A percentile compares a stretch with the other conserved stretches of the same genome.
Conservation (phyloP, 805 yeast genomes). For the Candida mattraensis region DNA sequence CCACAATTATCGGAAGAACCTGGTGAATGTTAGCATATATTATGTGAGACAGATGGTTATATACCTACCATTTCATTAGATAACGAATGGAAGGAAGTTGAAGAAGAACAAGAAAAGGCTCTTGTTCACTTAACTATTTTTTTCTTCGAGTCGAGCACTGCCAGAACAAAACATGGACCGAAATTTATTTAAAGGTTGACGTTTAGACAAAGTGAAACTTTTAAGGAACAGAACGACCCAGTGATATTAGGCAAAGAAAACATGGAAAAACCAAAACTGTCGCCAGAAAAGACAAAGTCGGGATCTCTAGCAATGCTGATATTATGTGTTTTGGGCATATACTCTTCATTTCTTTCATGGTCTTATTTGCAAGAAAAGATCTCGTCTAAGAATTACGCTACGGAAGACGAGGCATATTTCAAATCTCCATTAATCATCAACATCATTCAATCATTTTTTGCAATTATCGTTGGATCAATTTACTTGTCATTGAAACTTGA, state of each 20-base stretch:
- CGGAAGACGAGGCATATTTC: slow-evolving; percentile 39
- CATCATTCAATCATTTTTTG: slow-evolving; percentile 69
- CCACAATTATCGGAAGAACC: slow-evolving; percentile 53
- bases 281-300: background rate
- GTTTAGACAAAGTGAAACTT: too few species aligned
- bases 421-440: slow-evolving; percentile 80
- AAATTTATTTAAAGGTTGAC: too few species aligned
- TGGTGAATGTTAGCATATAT: slow-evolving; percentile 19
- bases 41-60: too few species aligned
- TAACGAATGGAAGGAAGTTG: too few species aligned
- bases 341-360: slow-evolving; percentile 88
- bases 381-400: slow-evolving; percentile 71
- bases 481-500: slow-evolving; percentile 47
- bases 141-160: too few species aligned
- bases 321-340: slow-evolving; percentile 61
- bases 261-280: background rate
- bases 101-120: too few species aligned
- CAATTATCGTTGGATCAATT: slow-evolving; percentile 62
- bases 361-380: slow-evolving; percentile 88
- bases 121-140: too few species aligned
- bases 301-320: slow-evolving; percentile 14
- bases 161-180: too few species aligned
- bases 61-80: too few species aligned
- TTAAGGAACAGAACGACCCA: too few species aligned
- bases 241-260: too few species aligned